Evolutionary conservation across 768 basidiomycete species (phyloP), one percentile per base, ranked within the genome.

Genomic region (Lactarius tabidus): DNA sequence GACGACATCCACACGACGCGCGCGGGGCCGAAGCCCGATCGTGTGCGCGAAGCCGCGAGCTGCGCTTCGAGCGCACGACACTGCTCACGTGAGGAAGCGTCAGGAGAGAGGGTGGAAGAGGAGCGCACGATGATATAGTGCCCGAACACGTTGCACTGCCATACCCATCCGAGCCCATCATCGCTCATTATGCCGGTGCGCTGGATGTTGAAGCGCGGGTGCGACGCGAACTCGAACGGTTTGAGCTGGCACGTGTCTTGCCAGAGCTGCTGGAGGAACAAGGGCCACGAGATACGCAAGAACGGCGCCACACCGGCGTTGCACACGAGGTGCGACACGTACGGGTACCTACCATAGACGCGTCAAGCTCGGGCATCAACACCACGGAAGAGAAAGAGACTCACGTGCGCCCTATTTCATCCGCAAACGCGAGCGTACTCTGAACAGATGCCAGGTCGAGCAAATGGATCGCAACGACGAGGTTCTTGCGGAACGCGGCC

Each of bases 91-190:
- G 62, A n/a, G 67, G 60, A 28, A 54, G 1, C 8, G 1, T 53
- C 51, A 28, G 17, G 38, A 31, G 29, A 35, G 29, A 15, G 18
- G 33, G 56, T 9, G 45, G n/a, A 9, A 15, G 48, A 39, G 31
- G 5, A 81, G n/a, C 88, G 61, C 71, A 93, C 92, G 69, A 95
- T 75, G 33, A 81, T 81, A 72, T 88, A 94, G 74, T 93, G 91
- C 0, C 88, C 86, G 62, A 94, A 93, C 31, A 93, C 76, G 70
- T 94, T 94, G 65, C 85, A 89, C 72, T 93, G 90, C 90, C 91
- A 95, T 8, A 87, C 83, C 81, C 82, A 88, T 3, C 93, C 93
- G 0, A 93, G 75, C 6, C 87, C 85, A 68, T 95, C 91, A 5
- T 76, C 75, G 67, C 84, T 90, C 57, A 81, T 69, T 67, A 86